Conservation (phyloP, 2,329 filamentous ascomycete species). For the Dactylonectria estremocensis region DNA sequence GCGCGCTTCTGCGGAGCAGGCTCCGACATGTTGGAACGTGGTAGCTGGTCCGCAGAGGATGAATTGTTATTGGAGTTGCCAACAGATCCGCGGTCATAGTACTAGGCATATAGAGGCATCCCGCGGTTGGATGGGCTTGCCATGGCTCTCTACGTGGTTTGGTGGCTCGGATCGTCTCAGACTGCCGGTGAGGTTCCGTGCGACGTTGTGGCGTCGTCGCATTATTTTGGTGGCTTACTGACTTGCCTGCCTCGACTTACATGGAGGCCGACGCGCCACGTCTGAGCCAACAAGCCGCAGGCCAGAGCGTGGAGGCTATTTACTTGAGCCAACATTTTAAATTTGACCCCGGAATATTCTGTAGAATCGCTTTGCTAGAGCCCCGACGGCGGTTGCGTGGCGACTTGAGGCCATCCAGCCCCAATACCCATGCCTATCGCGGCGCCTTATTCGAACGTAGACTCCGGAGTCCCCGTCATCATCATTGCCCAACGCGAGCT, state of each 20-base stretch:
- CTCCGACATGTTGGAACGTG: background rate
- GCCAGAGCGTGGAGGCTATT: background rate
- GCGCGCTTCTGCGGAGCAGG: background rate
- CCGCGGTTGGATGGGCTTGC: background rate
- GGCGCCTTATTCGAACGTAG: background rate
- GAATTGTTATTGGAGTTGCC: background rate
- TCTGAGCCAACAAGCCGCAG: background rate
- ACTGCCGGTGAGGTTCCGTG: constrained; percentile 23
- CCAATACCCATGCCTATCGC: constrained; percentile 8
- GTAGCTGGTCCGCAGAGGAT: background rate
- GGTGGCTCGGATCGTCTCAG: constrained; percentile 23
- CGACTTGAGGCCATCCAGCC: constrained; percentile 17
- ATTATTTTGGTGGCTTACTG: no score
- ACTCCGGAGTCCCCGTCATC: constrained; percentile 8
- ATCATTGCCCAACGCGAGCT: constrained; percentile 14
- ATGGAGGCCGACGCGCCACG: constrained; percentile 3
- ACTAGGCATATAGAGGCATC: background rate
- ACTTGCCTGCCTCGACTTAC: constrained; percentile 15
- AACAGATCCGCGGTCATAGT: background rate
- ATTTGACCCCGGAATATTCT: background rate
- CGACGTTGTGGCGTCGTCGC: constrained; percentile 16
- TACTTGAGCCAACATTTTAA: background rate
- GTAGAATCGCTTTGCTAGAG: constrained; percentile 5
- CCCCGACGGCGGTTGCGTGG: constrained; percentile 6
- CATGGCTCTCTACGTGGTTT: background rate